phyloP scores from a whole-genome alignment of 2,329 filamentous ascomycete genomes.

The Diaporthe citrichinensis region DNA sequence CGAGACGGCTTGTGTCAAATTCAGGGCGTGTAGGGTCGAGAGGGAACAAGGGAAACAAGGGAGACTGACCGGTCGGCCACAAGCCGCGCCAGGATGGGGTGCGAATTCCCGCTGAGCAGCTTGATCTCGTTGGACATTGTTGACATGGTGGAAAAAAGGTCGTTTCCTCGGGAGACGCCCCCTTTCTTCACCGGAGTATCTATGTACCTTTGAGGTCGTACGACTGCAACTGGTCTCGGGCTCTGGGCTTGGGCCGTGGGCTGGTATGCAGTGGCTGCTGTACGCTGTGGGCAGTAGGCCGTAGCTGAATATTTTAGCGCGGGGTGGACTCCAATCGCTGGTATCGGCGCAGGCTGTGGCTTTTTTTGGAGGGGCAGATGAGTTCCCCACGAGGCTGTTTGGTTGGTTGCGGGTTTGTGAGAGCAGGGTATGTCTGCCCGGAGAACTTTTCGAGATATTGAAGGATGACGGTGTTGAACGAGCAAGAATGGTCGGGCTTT shows the following conservation, averaged over 20 bases:
- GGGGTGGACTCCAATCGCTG: slow-evolving; percentile 36
- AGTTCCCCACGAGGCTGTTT: slow-evolving; percentile 28
- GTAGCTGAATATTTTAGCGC: slow-evolving; percentile 38
- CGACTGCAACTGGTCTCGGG: slow-evolving; percentile 30
- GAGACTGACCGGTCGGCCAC: slow-evolving; percentile 59
- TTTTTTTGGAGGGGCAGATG: slow-evolving; percentile 29
- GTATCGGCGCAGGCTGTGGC: slow-evolving; percentile 3
- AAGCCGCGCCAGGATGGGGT: slow-evolving; percentile 43
- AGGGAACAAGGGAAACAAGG: not conserved
- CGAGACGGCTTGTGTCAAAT: not conserved
- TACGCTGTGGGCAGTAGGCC: not conserved
- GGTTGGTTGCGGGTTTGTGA: slow-evolving; percentile 30
- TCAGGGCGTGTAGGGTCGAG: not conserved
- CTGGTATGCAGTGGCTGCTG: slow-evolving; percentile 26
- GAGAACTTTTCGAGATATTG: not conserved
- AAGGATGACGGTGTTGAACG: not conserved
- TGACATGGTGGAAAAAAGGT: slow-evolving; percentile 39
- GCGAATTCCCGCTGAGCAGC: slow-evolving; percentile 59
- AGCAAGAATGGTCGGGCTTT: not conserved
- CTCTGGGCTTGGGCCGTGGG: slow-evolving; percentile 19
- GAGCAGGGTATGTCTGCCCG: not conserved
- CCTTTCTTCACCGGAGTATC: slow-evolving; percentile 33
- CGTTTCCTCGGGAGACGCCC: slow-evolving; percentile 28
- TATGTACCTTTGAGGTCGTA: slow-evolving; percentile 35
- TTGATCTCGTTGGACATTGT: slow-evolving; percentile 68